phyloP scores from a whole-genome alignment of 345 rosid genomes.

The Linum lewisii region DNA sequence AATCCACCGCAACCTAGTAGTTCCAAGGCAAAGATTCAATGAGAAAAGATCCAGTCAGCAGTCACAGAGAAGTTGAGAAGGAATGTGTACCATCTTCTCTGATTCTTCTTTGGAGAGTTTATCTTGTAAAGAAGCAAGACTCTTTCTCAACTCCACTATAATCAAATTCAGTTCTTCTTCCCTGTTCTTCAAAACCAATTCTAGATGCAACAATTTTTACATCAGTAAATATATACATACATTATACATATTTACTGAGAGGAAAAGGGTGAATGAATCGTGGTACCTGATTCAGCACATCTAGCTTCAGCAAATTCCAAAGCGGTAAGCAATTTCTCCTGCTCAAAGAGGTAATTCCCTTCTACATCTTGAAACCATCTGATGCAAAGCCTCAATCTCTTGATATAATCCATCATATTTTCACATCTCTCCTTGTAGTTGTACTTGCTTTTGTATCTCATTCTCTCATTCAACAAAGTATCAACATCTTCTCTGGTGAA shows the following conservation, averaged over 20 bases:
- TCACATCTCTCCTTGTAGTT: constrained; percentile 98
- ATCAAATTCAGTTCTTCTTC: constrained; percentile 87
- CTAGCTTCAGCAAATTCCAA: constrained; percentile 57
- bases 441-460: constrained; percentile 38
- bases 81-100: constrained; percentile 53
- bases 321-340: constrained; percentile 59
- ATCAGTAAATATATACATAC: not conserved
- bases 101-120: constrained; percentile 77
- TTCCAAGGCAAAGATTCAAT: not conserved
- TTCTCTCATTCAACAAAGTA: constrained; percentile 27
- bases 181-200: constrained; percentile 58
- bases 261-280: constrained; percentile 9
- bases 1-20: constrained; percentile 61
- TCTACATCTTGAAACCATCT: constrained; percentile 98
- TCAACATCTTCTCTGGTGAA: constrained; percentile 37
- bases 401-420: constrained; percentile 85
- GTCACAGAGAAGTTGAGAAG: constrained; percentile 2
- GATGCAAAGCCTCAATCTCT: constrained; percentile 81
- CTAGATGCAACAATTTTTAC: constrained; percentile 31
- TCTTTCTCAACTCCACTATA: constrained; percentile 74
- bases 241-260: not conserved
- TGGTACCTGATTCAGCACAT: constrained; percentile 83
- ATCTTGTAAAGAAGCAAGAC: constrained; percentile 59
- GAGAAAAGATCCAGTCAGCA: not conserved
- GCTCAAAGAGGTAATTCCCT: constrained; percentile 69